Base-by-base conservation (phyloP, 179 eudicot genomes). In the Amaranthus tricolor region DNA sequence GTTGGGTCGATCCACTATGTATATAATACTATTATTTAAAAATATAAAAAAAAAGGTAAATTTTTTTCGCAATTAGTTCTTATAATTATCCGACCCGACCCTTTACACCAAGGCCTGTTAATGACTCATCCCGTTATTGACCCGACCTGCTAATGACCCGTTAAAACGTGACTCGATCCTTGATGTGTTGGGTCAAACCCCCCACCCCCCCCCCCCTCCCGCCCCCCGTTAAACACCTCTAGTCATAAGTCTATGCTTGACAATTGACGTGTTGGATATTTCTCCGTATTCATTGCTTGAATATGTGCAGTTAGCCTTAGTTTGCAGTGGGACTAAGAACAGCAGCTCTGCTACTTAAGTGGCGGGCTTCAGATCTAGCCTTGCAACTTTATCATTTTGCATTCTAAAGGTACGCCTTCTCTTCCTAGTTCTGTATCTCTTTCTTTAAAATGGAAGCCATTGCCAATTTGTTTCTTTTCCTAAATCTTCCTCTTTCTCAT, bases 321-420 rank as follows among this genome's bases (percentile, higher is more conserved):
- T 85, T 87, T 94, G 98, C 97, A 89, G 96, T 96, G 82, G 94
- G 94, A 88, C 90, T 89, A 92, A 89, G 94, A 92, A 85, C 88
- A 84, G 87, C 94, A 77, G 90, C 86, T 89, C 91, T 89, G 97
- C 97, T 87, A 92, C 91, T 82, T 83, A 88, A 84, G 95, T 92
- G 92, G 97, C 92, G 80, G 90, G 88, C 90, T 89, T 86, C 90
- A 79, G 81, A 90, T 92, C 96, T 92, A 79, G 90, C 96, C 96
- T 90, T 90, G 98, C 96, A 90, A 88, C 83, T 86, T 81, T 82
- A 82, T 84, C 80, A 77, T 80, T 85, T 88, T 84, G 92, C 97
- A 86, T 91, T 91, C 90, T 91, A 90, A 86, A 89, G 98, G 98
- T 94, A 83, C 49, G 43, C 14, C 51, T 70, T 47, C 62, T 62